A percentile compares a stretch with the other conserved stretches of the same genome.
Evolutionary conservation across 1,284 basidiomycete genomes (phyloP).

Genomic region (Sporisorium reilianum): DNA sequence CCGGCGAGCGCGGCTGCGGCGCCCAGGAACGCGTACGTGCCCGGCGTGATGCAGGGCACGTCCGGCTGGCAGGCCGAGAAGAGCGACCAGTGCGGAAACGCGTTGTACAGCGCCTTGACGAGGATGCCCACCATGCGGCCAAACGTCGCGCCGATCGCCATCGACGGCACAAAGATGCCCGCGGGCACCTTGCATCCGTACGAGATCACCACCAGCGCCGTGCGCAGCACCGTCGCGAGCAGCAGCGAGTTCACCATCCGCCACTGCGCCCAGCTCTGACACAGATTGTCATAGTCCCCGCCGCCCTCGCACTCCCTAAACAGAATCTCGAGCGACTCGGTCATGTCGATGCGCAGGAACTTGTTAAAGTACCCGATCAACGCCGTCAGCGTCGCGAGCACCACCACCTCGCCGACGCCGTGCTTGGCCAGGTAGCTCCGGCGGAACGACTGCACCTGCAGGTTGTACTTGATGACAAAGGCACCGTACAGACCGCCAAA

Average conservation of each 20-base stretch:
- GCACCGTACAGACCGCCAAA: conserved; percentile 98
- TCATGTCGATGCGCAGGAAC: conserved; percentile 97
- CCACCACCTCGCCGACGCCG: conserved; percentile 88
- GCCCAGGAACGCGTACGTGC: conserved; percentile 74
- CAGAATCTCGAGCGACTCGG: conserved; percentile 93
- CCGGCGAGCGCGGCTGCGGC: conserved; percentile 72
- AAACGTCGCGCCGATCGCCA: conserved; percentile 96
- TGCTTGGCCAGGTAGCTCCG: conserved; percentile 86
- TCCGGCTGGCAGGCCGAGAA: conserved; percentile 92
- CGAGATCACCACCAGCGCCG: conserved; percentile 86
- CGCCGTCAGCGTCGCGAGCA: conserved; percentile 87
- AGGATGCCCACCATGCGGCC: conserved; percentile 87
- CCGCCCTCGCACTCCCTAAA: conserved; percentile 97
- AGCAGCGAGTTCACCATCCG: conserved; percentile 91
- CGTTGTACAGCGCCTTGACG: conserved; percentile 89
- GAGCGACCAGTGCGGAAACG: conserved; percentile 81
- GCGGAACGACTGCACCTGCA: conserved; percentile 93
- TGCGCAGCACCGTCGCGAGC: conserved; percentile 89
- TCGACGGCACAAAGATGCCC: conserved; percentile 96
- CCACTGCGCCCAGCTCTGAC: conserved; percentile 97
- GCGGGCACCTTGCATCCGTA: conserved; percentile 97
- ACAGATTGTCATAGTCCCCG: conserved; percentile 89
- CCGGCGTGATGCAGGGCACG: conserved; percentile 95
- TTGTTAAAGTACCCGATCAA: conserved; percentile 93
- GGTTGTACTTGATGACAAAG: conserved; percentile 95